phyloP scores from a whole-genome alignment of 2,329 filamentous ascomycete genomes.

The Fusarium avenaceum region DNA sequence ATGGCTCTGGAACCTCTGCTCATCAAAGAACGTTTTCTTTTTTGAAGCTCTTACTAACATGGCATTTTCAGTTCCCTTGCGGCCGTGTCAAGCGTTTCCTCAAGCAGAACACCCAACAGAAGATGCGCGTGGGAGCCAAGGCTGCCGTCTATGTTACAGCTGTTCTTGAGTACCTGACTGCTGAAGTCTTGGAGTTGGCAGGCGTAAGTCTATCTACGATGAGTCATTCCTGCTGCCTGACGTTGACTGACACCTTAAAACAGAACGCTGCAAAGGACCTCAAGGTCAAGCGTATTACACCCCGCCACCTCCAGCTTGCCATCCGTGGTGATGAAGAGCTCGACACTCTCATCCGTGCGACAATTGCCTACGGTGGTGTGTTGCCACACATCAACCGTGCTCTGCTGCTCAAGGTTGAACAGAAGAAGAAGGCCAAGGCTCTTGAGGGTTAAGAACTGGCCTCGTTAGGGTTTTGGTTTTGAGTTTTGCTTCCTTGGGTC shows the following conservation, averaged over 20 bases:
- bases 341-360: conserved; percentile 96
- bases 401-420: conserved; percentile 93
- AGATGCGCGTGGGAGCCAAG: conserved; percentile 99
- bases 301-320: conserved; percentile 95
- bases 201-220: conserved; percentile 71
- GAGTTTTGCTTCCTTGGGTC: conserved; percentile 43
- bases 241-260: conserved; percentile 40
- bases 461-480: conserved; percentile 37
- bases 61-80: conserved; percentile 84
- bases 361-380: conserved; percentile 98
- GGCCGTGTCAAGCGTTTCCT: conserved; percentile 99
- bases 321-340: conserved; percentile 99
- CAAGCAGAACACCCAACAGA: conserved; percentile 99
- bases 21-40: conserved; percentile 20
- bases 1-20: conserved; percentile 18
- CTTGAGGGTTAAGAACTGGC: conserved; percentile 57
- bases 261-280: conserved; percentile 98
- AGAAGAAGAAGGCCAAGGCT: conserved; percentile 88
- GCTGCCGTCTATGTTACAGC: conserved; percentile 98
- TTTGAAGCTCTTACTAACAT: conserved; percentile 41
- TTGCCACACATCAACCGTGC: conserved; percentile 99
- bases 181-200: conserved; percentile 96
- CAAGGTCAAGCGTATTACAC: conserved; percentile 99
- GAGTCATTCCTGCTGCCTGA: conserved; percentile 28
- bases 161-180: conserved; percentile 97